Conservation (phyloP, 257 asterid genomes). For the Nicotiana otophora region DNA sequence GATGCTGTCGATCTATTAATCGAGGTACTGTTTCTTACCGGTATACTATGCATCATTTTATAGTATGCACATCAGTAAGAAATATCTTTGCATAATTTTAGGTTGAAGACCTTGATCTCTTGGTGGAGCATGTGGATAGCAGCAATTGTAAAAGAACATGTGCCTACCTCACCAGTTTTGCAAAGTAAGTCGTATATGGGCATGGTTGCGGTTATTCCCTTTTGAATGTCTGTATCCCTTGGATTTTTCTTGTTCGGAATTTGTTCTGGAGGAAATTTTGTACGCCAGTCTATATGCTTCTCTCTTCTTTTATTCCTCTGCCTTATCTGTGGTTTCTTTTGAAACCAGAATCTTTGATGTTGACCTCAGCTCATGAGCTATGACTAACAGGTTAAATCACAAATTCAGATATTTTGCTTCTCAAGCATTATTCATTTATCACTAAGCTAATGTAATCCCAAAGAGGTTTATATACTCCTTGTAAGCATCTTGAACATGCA, state of each 20-base stretch:
- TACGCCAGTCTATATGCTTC: not conserved
- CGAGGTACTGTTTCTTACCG: conserved; percentile 17
- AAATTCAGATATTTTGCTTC: not conserved
- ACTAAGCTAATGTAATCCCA: not conserved
- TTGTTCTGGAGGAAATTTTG: not conserved
- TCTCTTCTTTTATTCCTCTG: conserved; percentile 2
- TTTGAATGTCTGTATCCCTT: conserved; percentile 2
- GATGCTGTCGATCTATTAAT: conserved; percentile 39
- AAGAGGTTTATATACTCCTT: not conserved
- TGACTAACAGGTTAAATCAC: not conserved
- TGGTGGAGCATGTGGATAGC: conserved; percentile 61
- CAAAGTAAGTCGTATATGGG: conserved; percentile 49
- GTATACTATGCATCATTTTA: not conserved
- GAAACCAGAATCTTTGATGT: not conserved
- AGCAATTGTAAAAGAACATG: conserved; percentile 75
- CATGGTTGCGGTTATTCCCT: not conserved
- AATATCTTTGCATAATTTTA: conserved; percentile 14
- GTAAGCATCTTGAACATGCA: not conserved
- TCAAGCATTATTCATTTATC: not conserved
- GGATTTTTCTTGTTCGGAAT: not conserved
- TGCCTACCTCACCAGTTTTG: conserved; percentile 72
- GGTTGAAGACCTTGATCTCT: conserved; percentile 88
- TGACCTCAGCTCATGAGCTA: conserved; percentile 1
- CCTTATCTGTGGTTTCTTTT: not conserved
- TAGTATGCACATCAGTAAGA: not conserved